A percentile compares a stretch with the other conserved stretches of the same genome.
Conservation (phyloP, 805 yeast species). For the Sugiyamaella valdiviana region DNA sequence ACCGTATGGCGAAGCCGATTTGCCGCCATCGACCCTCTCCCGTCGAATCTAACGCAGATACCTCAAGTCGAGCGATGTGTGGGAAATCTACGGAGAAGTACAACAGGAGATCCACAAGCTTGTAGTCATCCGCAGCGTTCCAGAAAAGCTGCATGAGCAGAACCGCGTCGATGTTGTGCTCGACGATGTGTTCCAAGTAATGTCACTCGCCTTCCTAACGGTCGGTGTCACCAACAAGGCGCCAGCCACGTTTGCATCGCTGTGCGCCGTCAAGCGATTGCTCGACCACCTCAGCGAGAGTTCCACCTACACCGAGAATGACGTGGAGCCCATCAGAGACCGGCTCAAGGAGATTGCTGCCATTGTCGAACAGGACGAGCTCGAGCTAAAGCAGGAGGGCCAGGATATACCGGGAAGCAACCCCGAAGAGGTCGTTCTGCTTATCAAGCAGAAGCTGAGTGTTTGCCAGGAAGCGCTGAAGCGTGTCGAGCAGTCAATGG, state of each 20-base stretch:
- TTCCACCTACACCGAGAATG: constrained; percentile 76
- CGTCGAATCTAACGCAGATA: constrained; percentile 16
- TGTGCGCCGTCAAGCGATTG: constrained; percentile 78
- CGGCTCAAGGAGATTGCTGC: constrained; percentile 64
- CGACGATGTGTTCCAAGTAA: constrained; percentile 84
- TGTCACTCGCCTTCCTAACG: constrained; percentile 81
- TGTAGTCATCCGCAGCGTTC: constrained; percentile 28
- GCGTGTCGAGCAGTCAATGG: constrained; percentile 50
- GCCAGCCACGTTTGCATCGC: constrained; percentile 88
- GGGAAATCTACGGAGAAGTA: constrained; percentile 25
- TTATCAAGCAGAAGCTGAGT: constrained; percentile 60
- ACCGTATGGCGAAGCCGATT: not conserved
- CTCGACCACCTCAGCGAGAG: constrained; percentile 77
- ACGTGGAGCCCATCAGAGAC: constrained; percentile 66
- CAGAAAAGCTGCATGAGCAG: constrained; percentile 26
- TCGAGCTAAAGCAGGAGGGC: constrained; percentile 34
- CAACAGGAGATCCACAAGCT: constrained; percentile 29
- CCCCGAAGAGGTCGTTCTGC: constrained; percentile 44
- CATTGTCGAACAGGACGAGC: constrained; percentile 47
- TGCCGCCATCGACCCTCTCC: not conserved
- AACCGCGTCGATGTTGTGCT: constrained; percentile 59
- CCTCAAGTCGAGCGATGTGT: constrained; percentile 31
- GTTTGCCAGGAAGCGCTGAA: constrained; percentile 55
- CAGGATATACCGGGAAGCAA: not conserved
- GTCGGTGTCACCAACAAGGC: constrained; percentile 88